These are phyloP conservation scores for Sporisorium iseilematis-ciliati DNA, from an alignment of 1,284 basidiomycete genomes.

Conservation along the genomic window DNA sequence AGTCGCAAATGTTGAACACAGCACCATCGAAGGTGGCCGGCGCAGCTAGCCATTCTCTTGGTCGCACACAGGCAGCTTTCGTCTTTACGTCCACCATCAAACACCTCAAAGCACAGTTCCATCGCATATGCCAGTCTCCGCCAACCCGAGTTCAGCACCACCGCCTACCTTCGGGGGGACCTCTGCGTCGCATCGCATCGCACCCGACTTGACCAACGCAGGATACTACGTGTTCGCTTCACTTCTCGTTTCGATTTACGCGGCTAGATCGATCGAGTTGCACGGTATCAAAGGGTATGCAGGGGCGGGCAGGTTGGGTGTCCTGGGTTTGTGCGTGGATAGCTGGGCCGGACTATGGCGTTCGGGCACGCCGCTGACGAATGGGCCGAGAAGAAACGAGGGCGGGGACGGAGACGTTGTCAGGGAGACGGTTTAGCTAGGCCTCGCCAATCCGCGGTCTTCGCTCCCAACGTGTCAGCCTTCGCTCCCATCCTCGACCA, in stretches of 20 bases:
- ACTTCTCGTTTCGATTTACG: background rate
- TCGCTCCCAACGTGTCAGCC: too few species aligned
- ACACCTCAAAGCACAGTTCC: too few species aligned
- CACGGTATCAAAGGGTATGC: background rate
- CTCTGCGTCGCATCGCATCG: background rate
- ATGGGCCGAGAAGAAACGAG: background rate
- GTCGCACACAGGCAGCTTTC: too few species aligned
- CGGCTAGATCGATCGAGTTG: background rate
- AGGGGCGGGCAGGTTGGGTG: background rate
- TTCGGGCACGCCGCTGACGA: background rate
- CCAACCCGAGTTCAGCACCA: background rate
- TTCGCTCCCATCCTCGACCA: too few species aligned
- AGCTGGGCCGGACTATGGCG: background rate
- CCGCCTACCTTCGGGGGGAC: background rate
- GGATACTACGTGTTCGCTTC: background rate
- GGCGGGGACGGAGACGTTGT: background rate
- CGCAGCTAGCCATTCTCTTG: too few species aligned
- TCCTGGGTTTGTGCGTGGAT: background rate
- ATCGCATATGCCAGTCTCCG: background rate
- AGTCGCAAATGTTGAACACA: too few species aligned
- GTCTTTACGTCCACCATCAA: too few species aligned
- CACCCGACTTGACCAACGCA: background rate
- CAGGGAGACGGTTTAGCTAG: background rate
- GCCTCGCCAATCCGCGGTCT: too few species aligned
- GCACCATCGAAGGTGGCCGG: too few species aligned